Percentiles rank a stretch among this genome's conserved stretches.
Evolutionary conservation across 2,329 filamentous ascomycete species (phyloP).

Genomic region (Drechslera avenae): DNA sequence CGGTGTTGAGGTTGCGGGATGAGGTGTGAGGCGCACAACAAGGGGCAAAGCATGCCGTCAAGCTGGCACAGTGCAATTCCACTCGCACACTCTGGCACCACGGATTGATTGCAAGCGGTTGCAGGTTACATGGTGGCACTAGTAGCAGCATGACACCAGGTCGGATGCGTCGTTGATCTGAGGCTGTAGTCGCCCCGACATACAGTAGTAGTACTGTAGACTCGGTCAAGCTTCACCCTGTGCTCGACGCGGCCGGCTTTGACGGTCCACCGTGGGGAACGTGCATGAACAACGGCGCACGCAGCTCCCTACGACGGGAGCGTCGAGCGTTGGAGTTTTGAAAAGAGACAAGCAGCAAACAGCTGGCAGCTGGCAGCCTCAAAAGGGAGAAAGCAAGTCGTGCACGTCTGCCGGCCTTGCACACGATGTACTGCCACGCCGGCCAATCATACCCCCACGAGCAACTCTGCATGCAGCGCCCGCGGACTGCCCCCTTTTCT

Average conservation of each 20-base stretch:
- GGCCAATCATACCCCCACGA: slow-evolving; percentile 33
- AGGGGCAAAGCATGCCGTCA: slow-evolving; percentile 26
- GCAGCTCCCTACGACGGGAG: too few relatives aligned
- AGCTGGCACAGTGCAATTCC: slow-evolving; percentile 11
- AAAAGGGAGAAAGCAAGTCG: too few relatives aligned
- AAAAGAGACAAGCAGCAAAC: not conserved
- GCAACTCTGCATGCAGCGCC: slow-evolving; percentile 7
- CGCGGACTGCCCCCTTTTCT: slow-evolving; percentile 33
- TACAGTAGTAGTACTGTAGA: too few relatives aligned
- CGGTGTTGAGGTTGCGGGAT: slow-evolving; percentile 10
- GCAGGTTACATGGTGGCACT: not conserved
- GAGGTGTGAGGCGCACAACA: slow-evolving; percentile 22
- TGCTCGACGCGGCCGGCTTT: slow-evolving; percentile 10
- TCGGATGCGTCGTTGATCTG: slow-evolving; percentile 20
- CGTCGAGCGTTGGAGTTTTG: too few relatives aligned
- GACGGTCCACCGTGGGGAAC: slow-evolving; percentile 5
- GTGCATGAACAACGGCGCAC: slow-evolving; percentile 5
- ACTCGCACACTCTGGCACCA: slow-evolving; percentile 9
- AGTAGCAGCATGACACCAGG: slow-evolving; percentile 19
- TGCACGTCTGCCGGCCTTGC: not conserved
- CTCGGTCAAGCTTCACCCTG: slow-evolving; percentile 13
- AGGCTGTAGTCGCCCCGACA: slow-evolving; percentile 12
- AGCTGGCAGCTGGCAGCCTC: not conserved
- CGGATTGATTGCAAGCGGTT: too few relatives aligned
- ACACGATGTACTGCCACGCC: not conserved